Base-by-base conservation (phyloP, 768 basidiomycete genomes). In the Boletus rubropictus region DNA sequence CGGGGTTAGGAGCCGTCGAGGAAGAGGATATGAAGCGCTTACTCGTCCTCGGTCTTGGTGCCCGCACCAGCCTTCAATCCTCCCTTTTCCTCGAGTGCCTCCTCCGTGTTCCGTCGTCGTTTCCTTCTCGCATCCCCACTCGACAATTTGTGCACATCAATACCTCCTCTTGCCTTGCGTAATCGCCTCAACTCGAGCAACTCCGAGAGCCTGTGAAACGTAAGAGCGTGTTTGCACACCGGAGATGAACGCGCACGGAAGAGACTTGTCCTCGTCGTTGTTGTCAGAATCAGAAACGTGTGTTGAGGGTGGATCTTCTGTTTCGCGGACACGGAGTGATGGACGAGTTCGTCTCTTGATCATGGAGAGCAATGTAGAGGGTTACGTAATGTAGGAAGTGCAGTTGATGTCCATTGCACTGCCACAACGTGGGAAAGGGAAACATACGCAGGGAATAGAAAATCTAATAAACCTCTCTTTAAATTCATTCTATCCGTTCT, bases 141-240 rank as follows among this genome's bases (percentile, higher is more conserved):
- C 63, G 84, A 89, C 12, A 99, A 71, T 60, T 86, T 93, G 39
- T 81, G 73, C 1, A 81, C 77, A 55, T 96, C 92, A 42, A 98
- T 96, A 2, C 94, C 95, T 59, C 83, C 79, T 46, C 88, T 72
- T 25, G 78, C 62, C 59, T 78, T 82, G 42, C 82, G 77, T 22
- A 94, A 69, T 61, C 84, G 91, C 37, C 91, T 77, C 22, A 96
- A 69, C 53, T 92, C 86, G 34, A 95, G 78, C 15, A 98, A 76
- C 44, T 95, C 91, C 53, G 86, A 79, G 22, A 95, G 67, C 44
- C 89, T 89, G 50, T 38, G 5, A 4, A 22, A 18, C 11, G 27
- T n/a, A 6, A 37, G 10, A 29, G 40, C 40, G 33, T 39, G 15
- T 4, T 17, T 39, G 3, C n/a, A 39, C 25, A 29, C 28, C n/a